Base-by-base conservation (phyloP, 2,329 filamentous ascomycete genomes). In the Amesomyces nigricolor region DNA sequence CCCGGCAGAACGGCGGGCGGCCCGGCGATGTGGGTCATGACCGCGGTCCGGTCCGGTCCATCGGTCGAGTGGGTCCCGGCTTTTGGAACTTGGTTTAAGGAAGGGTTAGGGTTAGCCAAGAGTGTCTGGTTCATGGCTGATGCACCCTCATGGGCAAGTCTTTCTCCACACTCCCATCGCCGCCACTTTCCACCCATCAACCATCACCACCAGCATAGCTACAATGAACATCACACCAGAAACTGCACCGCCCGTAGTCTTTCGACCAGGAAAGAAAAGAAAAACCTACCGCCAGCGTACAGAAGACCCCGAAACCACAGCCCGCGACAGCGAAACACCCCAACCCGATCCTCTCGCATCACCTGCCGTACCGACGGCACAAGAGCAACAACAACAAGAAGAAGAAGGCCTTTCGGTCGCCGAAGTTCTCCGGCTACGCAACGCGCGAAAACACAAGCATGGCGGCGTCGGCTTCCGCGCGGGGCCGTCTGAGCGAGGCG, bases 231-330 rank as follows among this genome's bases (percentile, higher is more conserved):
- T 53, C 13, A 57, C 54, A 51, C 10, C 54, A 45, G 64, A 63
- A 17, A 39, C 57, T n/a, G 58, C 65, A 45, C 68, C 71, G 11
- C 67, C 67, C 16, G 68, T 82, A 35, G 69, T 79, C 32, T 86
- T 86, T 62, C 80, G 81, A 3, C 66, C 71, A 39, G 73, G 73
- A 57, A 85, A 83, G 68, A 85, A 83, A 70, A 75, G 81, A 66
- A 85, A 84, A 65, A 71, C 73, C 5, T 81, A 82, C 60, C 75
- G 82, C 46, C 80, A 81, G 59, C 78, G 80, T 59, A 61, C 67
- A 16, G 62, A 66, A 43, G 64, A 65, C 38, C 65, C 69, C 47
- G 65, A 69, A 38, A 47, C 29, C 30, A 30, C 46, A 37, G 54
- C 45, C 30, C 52, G 38, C 54, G 45, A 51, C 50, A 39, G 37